Conservation (phyloP, 371 early-diverging fungal genomes). For the Mortierella sp. region DNA sequence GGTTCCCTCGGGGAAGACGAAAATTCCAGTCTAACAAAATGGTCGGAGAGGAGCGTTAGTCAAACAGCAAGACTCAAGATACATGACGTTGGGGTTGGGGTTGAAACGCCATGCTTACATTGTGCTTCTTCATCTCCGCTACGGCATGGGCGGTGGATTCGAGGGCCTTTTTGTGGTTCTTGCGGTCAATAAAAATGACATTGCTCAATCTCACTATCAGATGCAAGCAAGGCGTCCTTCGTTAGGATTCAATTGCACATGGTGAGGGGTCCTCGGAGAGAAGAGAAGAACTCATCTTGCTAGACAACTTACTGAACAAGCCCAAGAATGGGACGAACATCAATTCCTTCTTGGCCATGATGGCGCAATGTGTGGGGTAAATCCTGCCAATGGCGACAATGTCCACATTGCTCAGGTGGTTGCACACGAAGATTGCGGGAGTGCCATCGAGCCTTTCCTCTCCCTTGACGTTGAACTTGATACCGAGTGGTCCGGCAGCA, state of each 20-base stretch:
- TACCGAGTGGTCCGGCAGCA: constrained; percentile 61
- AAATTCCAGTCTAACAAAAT: constrained; percentile 74
- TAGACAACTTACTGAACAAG: constrained; percentile 75
- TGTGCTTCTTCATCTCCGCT: constrained; percentile 73
- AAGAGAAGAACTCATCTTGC: not conserved
- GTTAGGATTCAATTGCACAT: too few species aligned
- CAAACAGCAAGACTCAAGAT: not conserved
- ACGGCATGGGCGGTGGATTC: constrained; percentile 83
- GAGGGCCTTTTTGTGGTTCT: constrained; percentile 81
- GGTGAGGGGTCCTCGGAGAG: too few species aligned
- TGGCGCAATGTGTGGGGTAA: constrained; percentile 73
- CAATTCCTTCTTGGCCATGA: constrained; percentile 85
- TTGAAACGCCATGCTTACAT: constrained; percentile 58
- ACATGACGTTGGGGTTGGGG: not conserved
- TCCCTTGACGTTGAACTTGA: constrained; percentile 69
- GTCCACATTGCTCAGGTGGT: constrained; percentile 91
- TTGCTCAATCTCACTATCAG: constrained; percentile 75
- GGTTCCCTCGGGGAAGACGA: constrained; percentile 95
- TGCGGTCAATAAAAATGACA: constrained; percentile 89
- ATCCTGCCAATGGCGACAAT: constrained; percentile 75
- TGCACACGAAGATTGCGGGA: constrained; percentile 79
- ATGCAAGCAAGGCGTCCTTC: too few species aligned
- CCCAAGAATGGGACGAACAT: constrained; percentile 88
- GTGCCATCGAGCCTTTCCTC: constrained; percentile 63
- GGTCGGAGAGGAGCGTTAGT: not conserved